Conservation (phyloP, 2,329 filamentous ascomycete species). For the Stagonosporopsis chrysanthemi region DNA sequence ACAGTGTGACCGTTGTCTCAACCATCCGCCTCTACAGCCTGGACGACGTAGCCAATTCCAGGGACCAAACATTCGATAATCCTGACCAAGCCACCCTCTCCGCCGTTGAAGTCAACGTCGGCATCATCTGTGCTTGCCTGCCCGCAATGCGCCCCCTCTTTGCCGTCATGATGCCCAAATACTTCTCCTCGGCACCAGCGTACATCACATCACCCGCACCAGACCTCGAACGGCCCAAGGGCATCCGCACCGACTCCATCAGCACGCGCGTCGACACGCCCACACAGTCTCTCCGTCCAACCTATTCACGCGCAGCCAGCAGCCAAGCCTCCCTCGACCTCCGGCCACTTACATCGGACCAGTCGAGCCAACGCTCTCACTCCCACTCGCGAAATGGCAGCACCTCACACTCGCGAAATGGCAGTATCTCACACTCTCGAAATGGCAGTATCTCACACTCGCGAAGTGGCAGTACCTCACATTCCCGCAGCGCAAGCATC, state of each 20-base stretch:
- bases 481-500: slow-evolving; percentile 9
- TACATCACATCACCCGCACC: slow-evolving; percentile 21
- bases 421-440: background rate
- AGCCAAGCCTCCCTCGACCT: slow-evolving; percentile 14
- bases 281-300: slow-evolving; percentile 3
- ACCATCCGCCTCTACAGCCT: slow-evolving; percentile 45
- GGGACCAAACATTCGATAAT: slow-evolving; percentile 45
- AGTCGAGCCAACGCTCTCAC: slow-evolving; percentile 4
- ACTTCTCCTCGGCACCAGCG: slow-evolving; percentile 34
- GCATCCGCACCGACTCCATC: slow-evolving; percentile 17
- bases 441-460: slow-evolving; percentile 17
- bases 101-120: slow-evolving; percentile 43
- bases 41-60: slow-evolving; percentile 37
- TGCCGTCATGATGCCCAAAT: slow-evolving; percentile 50
- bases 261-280: slow-evolving; percentile 22
- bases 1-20: slow-evolving; percentile 44
- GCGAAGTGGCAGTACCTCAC: too few species aligned
- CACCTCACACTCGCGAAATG: slow-evolving; percentile 23
- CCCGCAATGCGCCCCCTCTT: slow-evolving; percentile 46
- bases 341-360: slow-evolving; percentile 3
- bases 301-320: slow-evolving; percentile 21
- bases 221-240: slow-evolving; percentile 36
- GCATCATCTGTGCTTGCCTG: slow-evolving; percentile 47
- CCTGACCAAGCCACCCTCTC: slow-evolving; percentile 42
- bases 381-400: background rate